Percentiles rank a stretch among this genome's conserved stretches.
Conservation (phyloP, 2,329 filamentous ascomycete species). For the Aureobasidium namibiae region DNA sequence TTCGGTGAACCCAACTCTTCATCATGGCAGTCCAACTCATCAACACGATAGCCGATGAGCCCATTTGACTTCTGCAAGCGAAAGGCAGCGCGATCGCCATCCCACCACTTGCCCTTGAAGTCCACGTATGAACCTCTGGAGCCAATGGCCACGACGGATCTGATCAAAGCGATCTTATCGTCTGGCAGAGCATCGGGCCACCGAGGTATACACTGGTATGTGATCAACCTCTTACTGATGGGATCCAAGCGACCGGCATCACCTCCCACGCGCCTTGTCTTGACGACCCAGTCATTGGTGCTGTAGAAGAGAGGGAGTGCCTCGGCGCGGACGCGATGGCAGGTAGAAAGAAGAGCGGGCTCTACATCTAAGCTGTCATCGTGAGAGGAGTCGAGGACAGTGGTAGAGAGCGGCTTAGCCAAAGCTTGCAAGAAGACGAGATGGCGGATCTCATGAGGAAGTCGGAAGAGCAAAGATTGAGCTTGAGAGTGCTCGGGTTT, state of each 20-base stretch:
- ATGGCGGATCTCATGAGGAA: conserved; percentile 16
- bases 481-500: neutral
- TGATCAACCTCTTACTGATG: conserved; percentile 6
- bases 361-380: conserved; percentile 4
- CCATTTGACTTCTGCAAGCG: neutral
- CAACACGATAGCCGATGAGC: neutral
- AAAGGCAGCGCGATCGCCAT: conserved; percentile 4
- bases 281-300: conserved; percentile 10
- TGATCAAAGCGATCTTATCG: neutral
- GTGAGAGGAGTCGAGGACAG: conserved; percentile 2
- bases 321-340: conserved; percentile 9
- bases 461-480: conserved; percentile 8
- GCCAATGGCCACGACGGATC: conserved; percentile 1
- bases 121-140: conserved; percentile 6
- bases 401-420: neutral
- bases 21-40: neutral
- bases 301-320: conserved; percentile 12
- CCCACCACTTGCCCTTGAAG: conserved; percentile 10
- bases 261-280: conserved; percentile 9
- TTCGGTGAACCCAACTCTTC: neutral
- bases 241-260: neutral
- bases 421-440: conserved; percentile 15
- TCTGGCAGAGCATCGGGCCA: conserved; percentile 3
- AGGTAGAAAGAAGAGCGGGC: conserved; percentile 10
- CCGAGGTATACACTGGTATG: conserved; percentile 7